Evolutionary conservation across 768 basidiomycete species (phyloP), one percentile per base, ranked within the genome.

Genomic region (Ephemerocybe angulata): DNA sequence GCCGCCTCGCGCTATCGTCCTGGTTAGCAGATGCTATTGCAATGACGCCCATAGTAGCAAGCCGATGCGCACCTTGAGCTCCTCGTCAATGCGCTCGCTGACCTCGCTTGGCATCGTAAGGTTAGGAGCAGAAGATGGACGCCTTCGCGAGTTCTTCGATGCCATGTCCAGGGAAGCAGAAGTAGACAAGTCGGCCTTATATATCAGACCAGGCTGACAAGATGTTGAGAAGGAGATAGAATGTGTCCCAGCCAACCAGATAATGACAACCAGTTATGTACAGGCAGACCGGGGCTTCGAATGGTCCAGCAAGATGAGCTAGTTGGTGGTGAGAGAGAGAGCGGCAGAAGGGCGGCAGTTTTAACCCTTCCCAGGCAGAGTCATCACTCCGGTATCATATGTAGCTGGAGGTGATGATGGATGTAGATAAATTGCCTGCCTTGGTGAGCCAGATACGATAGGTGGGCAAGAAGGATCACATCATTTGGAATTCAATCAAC

Each of bases 71-170:
- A 61, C 60, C 50, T 41, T 58, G 29, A 61, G 43, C 28, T 61
- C 60, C 50, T 61, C 60, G 21, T 61, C 60, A 29, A 61, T 61
- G 3, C 55, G 25, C n/a, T 56, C 40, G 42, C 55, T 56, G 24
- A 56, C 48, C 21, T 31, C 40, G 13, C 41, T 50, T 3, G 55
- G 55, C 24, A 50, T 56, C 6, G 55, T 51, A 6, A 56, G 50
- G 29, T 56, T 56, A 10, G 55, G 55, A 19, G 55, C 55, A 17
- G 55, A 56, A 7, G 55, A 30, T 4, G 55, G 55, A 19, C 55
- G 48, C 24, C 48, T 29, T 22, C 48, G 29, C 13, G 48, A 50
- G 17, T 4, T 47, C 28, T 1, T 4, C n/a, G 30, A 28, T 15
- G 48, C 13, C 21, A 12, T 29, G 29, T 28, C 47, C 19, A 33